These are phyloP conservation scores for Xylaria nigripes DNA, from an alignment of 495 filamentous ascomycete species.

Conservation along the genomic window DNA sequence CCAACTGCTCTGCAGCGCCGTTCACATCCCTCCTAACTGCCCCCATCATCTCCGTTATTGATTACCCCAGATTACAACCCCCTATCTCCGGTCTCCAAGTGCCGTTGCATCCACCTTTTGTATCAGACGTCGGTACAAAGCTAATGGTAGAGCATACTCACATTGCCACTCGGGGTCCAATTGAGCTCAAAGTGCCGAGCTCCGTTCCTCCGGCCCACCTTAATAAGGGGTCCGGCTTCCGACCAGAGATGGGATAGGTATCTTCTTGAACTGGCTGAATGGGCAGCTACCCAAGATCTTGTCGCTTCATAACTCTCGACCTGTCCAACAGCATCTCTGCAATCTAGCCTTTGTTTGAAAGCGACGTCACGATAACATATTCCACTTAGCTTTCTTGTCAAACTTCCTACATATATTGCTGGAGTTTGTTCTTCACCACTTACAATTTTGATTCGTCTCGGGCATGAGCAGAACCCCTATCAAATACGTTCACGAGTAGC, in stretches of 20 bases:
- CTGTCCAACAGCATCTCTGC: too few relatives aligned
- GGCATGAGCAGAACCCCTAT: too few relatives aligned
- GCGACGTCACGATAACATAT: too few relatives aligned
- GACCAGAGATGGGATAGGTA: neutral
- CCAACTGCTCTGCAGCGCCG: conserved; percentile 27
- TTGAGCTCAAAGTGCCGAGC: neutral
- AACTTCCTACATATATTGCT: too few relatives aligned
- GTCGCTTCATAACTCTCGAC: neutral
- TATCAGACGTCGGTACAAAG: neutral
- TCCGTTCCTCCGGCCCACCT: neutral
- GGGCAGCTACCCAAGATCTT: neutral
- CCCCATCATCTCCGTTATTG: neutral
- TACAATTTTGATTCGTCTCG: too few relatives aligned
- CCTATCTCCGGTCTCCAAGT: neutral
- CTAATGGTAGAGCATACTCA: neutral
- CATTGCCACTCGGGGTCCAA: neutral
- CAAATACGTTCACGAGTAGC: too few relatives aligned
- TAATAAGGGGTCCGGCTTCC: neutral
- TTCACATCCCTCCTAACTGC: neutral
- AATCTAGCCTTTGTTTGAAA: too few relatives aligned
- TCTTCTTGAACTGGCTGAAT: neutral
- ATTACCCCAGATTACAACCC: neutral
- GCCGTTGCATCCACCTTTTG: neutral
- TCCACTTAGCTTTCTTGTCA: too few relatives aligned
- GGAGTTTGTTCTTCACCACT: too few relatives aligned